Evolutionary conservation across 1,284 basidiomycete genomes (phyloP).

Genomic region (Rhizopogon parksii): DNA sequence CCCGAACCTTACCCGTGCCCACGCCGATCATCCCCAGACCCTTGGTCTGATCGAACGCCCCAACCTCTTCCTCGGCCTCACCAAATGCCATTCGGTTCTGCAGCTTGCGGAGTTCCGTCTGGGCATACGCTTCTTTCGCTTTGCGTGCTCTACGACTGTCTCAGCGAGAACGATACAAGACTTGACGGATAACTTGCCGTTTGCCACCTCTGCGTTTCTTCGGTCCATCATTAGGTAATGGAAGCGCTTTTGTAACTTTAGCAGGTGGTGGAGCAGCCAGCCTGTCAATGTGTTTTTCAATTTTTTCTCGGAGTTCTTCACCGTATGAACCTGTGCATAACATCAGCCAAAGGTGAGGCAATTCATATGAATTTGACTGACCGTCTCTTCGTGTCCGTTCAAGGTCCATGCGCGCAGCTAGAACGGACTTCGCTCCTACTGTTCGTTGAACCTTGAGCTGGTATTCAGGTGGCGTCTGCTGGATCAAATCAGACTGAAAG

Average conservation of each 20-base stretch:
- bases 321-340: conserved; percentile 65
- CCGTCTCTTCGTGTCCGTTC: conserved; percentile 75
- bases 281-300: conserved; percentile 88
- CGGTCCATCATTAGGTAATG: conserved; percentile 93
- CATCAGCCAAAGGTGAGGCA: conserved; percentile 3
- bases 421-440: conserved; percentile 84
- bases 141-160: conserved; percentile 71
- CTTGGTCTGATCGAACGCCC: conserved; percentile 93
- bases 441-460: conserved; percentile 89
- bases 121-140: conserved; percentile 94
- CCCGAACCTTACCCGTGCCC: conserved; percentile 81
- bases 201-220: conserved; percentile 95
- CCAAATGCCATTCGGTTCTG: conserved; percentile 98
- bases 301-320: conserved; percentile 70
- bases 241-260: conserved; percentile 91
- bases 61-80: conserved; percentile 92
- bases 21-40: conserved; percentile 95
- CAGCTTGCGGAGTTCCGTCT: conserved; percentile 93
- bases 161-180: conserved; percentile 5
- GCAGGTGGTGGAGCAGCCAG: conserved; percentile 91
- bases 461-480: conserved; percentile 85
- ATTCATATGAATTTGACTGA: conserved; percentile 25
- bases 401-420: conserved; percentile 91
- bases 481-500: conserved; percentile 86
- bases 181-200: conserved; percentile 45